Base-by-base conservation (phyloP, 257 asterid species). In the Linaria vulgaris region DNA sequence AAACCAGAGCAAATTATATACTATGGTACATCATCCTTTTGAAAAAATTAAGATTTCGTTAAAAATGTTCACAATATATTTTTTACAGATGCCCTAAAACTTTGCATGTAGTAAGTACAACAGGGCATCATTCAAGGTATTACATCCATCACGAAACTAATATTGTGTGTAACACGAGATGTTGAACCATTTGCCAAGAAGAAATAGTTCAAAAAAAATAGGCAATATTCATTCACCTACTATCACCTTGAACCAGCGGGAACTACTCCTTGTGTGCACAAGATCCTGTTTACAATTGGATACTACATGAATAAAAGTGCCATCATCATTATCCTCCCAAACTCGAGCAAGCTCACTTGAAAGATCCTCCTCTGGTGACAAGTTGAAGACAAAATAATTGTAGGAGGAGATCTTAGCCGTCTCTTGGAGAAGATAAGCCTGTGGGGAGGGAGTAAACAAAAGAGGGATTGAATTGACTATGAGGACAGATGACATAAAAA, bases 401-500 rank as follows among this genome's bases (percentile, higher is more conserved):
- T 75, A 82, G 16, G 83, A 70, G 80, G 73, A 85, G 63, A 61
- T 23, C 19, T 56, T 71, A 60, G 84, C 82, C 57, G 72, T 67
- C 70, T 85, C 88, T 79, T 80, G 82, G 67, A 92, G 87, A 77
- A 78, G 73, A 56, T 37, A 1, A 66, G 67, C 89, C 97, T 92
- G 73, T 41, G 76, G 69, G 51, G 56, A 77, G 69, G 51, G 56
- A 55, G 61, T 53, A 55, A 41, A 54, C 34, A 67, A 53, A n/a
- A n/a, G n/a, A n/a, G n/a, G n/a, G 21, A 70, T 46, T 46, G 51
- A 69, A 38, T 1, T 34, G 10, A 19, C 11, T 54, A 24, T 38
- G 23, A 59, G 39, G 54, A 51, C 39, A 16, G 23, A 58, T 17
- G 31, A 13, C 14, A 5, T 20, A n/a, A 5, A 54, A 27, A 37